phyloP scores from a whole-genome alignment of 2,329 filamentous ascomycete genomes.

The Mariannaea elegans region DNA sequence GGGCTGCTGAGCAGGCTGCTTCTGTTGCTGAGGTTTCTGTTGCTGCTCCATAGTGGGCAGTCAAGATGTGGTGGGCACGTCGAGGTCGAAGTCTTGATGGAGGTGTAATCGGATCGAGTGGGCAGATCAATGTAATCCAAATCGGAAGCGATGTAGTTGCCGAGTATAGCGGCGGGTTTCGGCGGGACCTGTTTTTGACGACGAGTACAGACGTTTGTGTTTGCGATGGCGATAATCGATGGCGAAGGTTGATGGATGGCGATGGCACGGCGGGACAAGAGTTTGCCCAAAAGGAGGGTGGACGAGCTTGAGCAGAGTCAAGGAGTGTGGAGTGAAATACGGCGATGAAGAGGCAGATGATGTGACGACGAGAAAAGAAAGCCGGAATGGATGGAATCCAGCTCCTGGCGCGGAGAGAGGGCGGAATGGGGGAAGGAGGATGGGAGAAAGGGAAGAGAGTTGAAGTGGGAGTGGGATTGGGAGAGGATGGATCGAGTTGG shows the following conservation, averaged over 20 bases:
- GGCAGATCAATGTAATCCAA: slow-evolving; percentile 33
- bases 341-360: slow-evolving; percentile 48
- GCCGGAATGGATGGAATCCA: slow-evolving; percentile 54
- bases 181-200: slow-evolving; percentile 34
- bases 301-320: slow-evolving; percentile 47
- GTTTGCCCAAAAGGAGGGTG: slow-evolving; percentile 51
- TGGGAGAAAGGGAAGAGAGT: slow-evolving; percentile 32
- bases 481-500: slow-evolving; percentile 31
- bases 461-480: slow-evolving; percentile 33
- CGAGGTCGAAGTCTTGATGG: slow-evolving; percentile 45
- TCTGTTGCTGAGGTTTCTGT: slow-evolving; percentile 58
- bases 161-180: slow-evolving; percentile 35
- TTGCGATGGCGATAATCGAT: slow-evolving; percentile 36
- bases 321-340: slow-evolving; percentile 50
- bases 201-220: slow-evolving; percentile 35
- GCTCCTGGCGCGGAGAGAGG: slow-evolving; percentile 45
- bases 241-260: slow-evolving; percentile 39
- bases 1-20: slow-evolving; percentile 56
- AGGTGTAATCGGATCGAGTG: slow-evolving; percentile 25
- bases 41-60: slow-evolving; percentile 68
- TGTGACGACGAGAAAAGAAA: slow-evolving; percentile 52
- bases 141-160: slow-evolving; percentile 33
- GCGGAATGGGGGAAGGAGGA: slow-evolving; percentile 34
- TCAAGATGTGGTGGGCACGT: slow-evolving; percentile 51
- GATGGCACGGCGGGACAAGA: slow-evolving; percentile 44